Percentiles rank a stretch among this genome's conserved stretches.
These are phyloP conservation scores for Meyerozyma sp. DNA, from an alignment of 1,139 yeast species.

Conservation along the genomic window DNA sequence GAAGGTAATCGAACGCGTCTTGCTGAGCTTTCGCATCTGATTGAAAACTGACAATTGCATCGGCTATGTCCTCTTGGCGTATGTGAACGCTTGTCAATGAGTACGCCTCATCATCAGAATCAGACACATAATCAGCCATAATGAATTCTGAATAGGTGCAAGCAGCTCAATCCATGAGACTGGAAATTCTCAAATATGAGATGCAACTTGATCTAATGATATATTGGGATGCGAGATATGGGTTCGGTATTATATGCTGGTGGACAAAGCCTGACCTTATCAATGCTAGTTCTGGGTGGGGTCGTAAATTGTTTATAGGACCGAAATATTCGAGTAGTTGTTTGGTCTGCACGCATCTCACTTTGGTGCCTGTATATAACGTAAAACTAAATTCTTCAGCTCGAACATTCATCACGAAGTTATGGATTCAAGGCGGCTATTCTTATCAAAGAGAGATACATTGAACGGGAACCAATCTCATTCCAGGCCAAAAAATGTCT, in stretches of 20 bases:
- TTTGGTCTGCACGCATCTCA: too few species aligned
- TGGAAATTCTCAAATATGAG: neutral
- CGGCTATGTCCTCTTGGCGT: neutral
- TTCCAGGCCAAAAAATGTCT: neutral
- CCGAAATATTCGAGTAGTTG: too few species aligned
- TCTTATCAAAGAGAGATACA: neutral
- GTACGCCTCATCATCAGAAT: slow-evolving; percentile 8
- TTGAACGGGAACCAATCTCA: neutral
- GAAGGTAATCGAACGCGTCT: neutral
- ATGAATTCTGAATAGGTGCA: neutral
- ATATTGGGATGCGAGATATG: neutral
- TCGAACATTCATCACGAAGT: neutral
- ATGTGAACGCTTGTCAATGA: neutral
- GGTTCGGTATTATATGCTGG: too few species aligned
- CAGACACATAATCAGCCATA: slow-evolving; percentile 13
- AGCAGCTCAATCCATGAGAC: neutral
- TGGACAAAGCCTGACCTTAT: too few species aligned
- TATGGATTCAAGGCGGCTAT: neutral
- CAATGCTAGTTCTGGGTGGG: too few species aligned
- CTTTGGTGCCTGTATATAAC: neutral
- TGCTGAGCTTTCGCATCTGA: neutral
- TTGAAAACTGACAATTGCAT: neutral
- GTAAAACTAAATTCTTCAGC: neutral
- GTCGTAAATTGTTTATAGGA: too few species aligned
- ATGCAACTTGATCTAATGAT: neutral